These are phyloP conservation scores for Zea luxurians DNA, from an alignment of 176 grass and related monocot genomes.

Conservation along the genomic window DNA sequence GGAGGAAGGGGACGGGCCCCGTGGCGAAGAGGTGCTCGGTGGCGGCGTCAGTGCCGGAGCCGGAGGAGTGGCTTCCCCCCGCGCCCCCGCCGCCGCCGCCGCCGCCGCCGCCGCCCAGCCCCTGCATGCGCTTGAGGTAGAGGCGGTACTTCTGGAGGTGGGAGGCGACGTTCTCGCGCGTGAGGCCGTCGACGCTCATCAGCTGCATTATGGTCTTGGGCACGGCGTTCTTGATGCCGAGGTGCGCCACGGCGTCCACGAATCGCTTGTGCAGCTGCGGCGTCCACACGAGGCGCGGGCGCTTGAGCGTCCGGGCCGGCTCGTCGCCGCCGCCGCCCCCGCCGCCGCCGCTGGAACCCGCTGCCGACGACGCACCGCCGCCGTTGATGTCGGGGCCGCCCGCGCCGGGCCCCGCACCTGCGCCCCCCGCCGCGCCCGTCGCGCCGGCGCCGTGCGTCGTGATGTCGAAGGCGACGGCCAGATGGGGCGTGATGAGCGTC, in stretches of 20 bases:
- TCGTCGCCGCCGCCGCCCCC: constrained; percentile 46
- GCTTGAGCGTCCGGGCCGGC: constrained; percentile 78
- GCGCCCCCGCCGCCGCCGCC: constrained; percentile 31
- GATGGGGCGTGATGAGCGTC: constrained; percentile 81
- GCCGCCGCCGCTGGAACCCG: constrained; percentile 54
- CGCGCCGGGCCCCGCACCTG: neutral
- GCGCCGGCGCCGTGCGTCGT: constrained; percentile 36
- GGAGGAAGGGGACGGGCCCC: constrained; percentile 65
- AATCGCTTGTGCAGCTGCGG: constrained; percentile 94
- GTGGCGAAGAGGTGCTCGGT: constrained; percentile 86
- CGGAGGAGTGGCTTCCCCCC: constrained; percentile 46
- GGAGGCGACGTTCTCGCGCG: constrained; percentile 88
- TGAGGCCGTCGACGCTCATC: constrained; percentile 92
- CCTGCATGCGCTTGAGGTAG: constrained; percentile 89
- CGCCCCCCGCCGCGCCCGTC: neutral
- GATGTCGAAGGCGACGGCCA: constrained; percentile 92
- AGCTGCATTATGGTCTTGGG: constrained; percentile 97
- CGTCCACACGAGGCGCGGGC: constrained; percentile 87
- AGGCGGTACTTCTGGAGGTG: constrained; percentile 92
- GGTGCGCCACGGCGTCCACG: constrained; percentile 83
- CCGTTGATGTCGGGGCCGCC: constrained; percentile 55
- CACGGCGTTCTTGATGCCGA: constrained; percentile 94
- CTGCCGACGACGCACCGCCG: constrained; percentile 52
- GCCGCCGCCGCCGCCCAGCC: constrained; percentile 42
- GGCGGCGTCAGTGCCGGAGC: constrained; percentile 61